Evolutionary conservation across 768 basidiomycete genomes (phyloP), one percentile per base, ranked within the genome.

Genomic region (Hirschioporus abietinus): DNA sequence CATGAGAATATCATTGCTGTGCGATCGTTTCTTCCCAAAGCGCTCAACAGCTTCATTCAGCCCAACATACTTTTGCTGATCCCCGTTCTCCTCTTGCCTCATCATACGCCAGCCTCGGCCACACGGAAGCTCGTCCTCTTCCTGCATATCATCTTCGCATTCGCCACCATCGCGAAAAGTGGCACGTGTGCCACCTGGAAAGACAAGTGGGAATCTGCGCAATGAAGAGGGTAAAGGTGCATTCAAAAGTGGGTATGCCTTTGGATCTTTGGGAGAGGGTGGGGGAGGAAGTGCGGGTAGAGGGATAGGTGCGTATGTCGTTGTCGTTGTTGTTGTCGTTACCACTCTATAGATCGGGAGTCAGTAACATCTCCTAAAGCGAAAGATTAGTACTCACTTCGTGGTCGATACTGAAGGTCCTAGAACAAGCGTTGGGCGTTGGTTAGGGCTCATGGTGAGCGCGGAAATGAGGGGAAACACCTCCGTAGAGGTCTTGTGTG

Each of bases 281-380:
- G 90, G 91, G 1, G 87, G 78, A 9, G 92, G 91, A 1, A 94
- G 77, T 8, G 88, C 78, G 1, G 93, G 93, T 1, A 95, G 75
- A 52, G 86, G 89, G 69, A 95, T 93, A n/a, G 93, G 93, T 65
- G 93, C 89, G 79, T 95, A 93, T 12, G 89, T 87, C 1, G 93
- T 95, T 1, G 93, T 95, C 1, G 93, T 95, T 0, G 91, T 93
- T 1, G 93, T 95, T n/a, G 91, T 94, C 63, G 93, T 95, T 71
- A 92, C 89, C 72, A 95, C 91, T 65, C 93, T 95, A 73, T 42
- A 70, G 58, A 69, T 67, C 67, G 70, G 63, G 66, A 65, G 74
- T 72, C 66, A 75, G 67, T 66, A 65, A 52, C 59, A 58, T 67
- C 60, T 66, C 25, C 26, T 17, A 26, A 12, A 64, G 27, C n/a